Base-by-base conservation (phyloP, 208 protist genomes). In the Trichomonas tenax region DNA sequence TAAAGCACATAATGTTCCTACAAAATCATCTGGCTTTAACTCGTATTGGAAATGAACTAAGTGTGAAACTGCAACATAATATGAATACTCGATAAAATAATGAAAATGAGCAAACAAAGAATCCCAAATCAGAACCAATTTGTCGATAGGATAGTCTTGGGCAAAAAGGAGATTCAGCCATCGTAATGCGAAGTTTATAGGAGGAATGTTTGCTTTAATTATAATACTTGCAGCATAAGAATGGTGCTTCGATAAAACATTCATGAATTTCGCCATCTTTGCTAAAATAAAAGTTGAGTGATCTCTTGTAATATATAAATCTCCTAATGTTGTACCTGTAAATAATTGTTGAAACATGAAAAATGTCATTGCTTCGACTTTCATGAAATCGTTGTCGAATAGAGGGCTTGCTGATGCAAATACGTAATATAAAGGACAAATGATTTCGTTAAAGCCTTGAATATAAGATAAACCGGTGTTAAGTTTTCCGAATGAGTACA, bases 281-380 rank as follows among this genome's bases (percentile, higher is more conserved):
- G 41, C 44, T n/a, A 48, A 17, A 21, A 93, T 93, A 93, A 93
- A 44, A 34, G 14, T 11, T 0, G 34, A 40, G n/a, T 93, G 11
- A 38, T 93, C 86, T 36, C 46, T 41, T 38, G 34, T 48, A 34
- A 44, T 51, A 38, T 44, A 93, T 38, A 93, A 40, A 17, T 93
- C 86, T 11, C 17, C 45, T 11, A 93, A 6, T 58, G 17, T 23
- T 34, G 86, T 93, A 0, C 0, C 21, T 11, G 86, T 26, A 38
- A 93, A 58, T 44, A 93, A 41, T 48, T 93, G 17, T 93, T 93
- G 86, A 93, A 93, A 93, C 26, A 51, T 93, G 31, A 48, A 93
- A 51, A 93, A 93, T 38, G 31, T 10, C 11, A 93, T 48, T 8
- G 86, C 86, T 51, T 93, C 86, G 0, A 93, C 44, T n/a, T 48